Conservation (phyloP, 768 basidiomycete genomes). For the Termitomyces sp. region DNA sequence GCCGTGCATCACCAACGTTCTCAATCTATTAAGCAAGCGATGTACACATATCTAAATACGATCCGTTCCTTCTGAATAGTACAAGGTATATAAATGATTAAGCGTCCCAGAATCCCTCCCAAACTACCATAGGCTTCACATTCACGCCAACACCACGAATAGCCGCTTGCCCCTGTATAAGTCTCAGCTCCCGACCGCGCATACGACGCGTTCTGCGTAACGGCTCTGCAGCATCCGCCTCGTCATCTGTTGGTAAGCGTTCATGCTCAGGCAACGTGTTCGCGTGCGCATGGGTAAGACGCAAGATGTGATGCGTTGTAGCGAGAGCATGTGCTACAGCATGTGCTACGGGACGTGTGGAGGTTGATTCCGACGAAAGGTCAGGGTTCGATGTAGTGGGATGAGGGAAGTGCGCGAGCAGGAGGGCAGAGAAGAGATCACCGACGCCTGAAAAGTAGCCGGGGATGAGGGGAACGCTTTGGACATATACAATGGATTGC, state of each 20-base stretch:
- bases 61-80: neutral
- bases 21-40: neutral
- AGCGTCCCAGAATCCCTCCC: conserved; percentile 43
- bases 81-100: neutral
- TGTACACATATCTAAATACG: neutral
- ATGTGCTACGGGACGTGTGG: conserved; percentile 40
- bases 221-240: conserved; percentile 63
- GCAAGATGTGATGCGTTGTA: conserved; percentile 72
- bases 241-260: conserved; percentile 67
- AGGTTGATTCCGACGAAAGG: neutral
- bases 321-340: conserved; percentile 69
- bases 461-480: conserved; percentile 71
- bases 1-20: neutral
- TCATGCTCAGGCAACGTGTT: conserved; percentile 57
- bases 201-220: conserved; percentile 69
- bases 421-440: conserved; percentile 92
- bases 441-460: conserved; percentile 98
- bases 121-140: conserved; percentile 33
- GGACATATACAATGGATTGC: conserved; percentile 52
- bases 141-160: conserved; percentile 45
- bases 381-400: neutral
- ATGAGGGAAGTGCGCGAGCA: conserved; percentile 64
- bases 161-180: conserved; percentile 75
- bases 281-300: conserved; percentile 56
- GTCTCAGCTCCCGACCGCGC: conserved; percentile 79